phyloP scores from a whole-genome alignment of 192 early-diverging fungal species.

The Podila epigama region DNA sequence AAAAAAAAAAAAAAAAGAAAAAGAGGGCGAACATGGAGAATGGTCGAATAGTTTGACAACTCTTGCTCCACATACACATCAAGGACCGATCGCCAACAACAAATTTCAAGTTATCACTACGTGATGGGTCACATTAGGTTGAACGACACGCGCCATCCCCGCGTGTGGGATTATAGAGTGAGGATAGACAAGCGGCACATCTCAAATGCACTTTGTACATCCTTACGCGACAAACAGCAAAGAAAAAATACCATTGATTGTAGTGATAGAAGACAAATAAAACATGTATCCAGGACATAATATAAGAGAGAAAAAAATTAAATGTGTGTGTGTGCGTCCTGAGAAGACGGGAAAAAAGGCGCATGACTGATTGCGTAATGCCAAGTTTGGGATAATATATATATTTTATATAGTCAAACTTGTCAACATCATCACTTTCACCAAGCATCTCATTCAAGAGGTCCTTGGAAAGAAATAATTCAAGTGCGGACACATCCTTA shows the following conservation, averaged over 20 bases:
- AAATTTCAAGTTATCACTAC: too few relatives aligned
- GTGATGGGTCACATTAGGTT: too few relatives aligned
- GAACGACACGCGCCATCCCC: too few relatives aligned
- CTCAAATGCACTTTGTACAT: too few relatives aligned
- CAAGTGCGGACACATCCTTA: constrained; percentile 19
- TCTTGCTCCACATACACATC: too few relatives aligned
- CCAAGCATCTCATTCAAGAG: neutral
- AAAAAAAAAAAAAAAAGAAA: too few relatives aligned
- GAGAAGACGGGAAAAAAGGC: neutral
- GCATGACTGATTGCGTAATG: neutral
- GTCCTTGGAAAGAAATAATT: neutral
- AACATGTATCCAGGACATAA: neutral
- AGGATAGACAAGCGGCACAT: too few relatives aligned
- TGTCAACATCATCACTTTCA: neutral
- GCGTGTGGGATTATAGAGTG: too few relatives aligned
- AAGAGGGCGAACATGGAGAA: too few relatives aligned
- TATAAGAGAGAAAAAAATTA: neutral
- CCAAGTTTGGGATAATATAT: neutral
- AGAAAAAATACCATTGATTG: neutral
- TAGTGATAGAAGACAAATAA: neutral
- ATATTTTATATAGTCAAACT: constrained; percentile 3
- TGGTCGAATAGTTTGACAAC: too few relatives aligned
- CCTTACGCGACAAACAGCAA: too few relatives aligned
- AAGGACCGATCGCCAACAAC: too few relatives aligned
- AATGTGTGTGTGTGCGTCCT: neutral